phyloP scores from a whole-genome alignment of 371 early-diverging fungal species.

The Ordospora pajunii region DNA sequence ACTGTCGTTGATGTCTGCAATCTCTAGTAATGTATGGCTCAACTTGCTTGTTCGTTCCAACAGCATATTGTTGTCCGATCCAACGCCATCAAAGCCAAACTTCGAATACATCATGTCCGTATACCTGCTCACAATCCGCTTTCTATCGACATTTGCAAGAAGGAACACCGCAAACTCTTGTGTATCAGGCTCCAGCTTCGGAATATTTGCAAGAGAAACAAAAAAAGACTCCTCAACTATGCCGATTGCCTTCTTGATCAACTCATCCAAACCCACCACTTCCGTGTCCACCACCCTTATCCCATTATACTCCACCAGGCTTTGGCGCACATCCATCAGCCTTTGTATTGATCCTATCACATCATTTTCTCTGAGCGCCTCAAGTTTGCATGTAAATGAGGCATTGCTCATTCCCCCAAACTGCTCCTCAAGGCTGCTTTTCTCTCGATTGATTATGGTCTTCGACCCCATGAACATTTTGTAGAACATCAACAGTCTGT shows the following conservation, averaged over 20 bases:
- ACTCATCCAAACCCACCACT: not conserved
- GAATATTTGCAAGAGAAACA: not conserved
- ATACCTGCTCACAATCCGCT: constrained; percentile 22
- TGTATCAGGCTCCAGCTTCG: not conserved
- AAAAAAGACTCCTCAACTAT: constrained; percentile 29
- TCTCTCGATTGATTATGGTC: not conserved
- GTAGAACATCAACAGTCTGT: constrained; percentile 24
- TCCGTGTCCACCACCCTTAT: constrained; percentile 24
- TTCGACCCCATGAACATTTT: constrained; percentile 14
- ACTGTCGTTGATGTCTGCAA: constrained; percentile 16
- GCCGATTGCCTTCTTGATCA: not conserved
- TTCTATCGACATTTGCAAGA: constrained; percentile 1
- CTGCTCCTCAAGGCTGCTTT: not conserved
- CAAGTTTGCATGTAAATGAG: not conserved
- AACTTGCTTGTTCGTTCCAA: constrained; percentile 16
- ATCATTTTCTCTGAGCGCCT: not conserved
- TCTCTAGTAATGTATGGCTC: not conserved
- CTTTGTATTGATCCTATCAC: not conserved
- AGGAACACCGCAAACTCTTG: constrained; percentile 28
- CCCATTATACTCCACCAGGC: constrained; percentile 5
- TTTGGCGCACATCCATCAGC: not conserved
- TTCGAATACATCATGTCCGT: constrained; percentile 13
- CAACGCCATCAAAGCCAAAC: constrained; percentile 13
- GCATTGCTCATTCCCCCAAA: not conserved
- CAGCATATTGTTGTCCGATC: not conserved